Percentiles rank a stretch among this genome's conserved stretches.
Conservation (phyloP, 2,329 filamentous ascomycete species). For the Trichoderma cornu-damae region DNA sequence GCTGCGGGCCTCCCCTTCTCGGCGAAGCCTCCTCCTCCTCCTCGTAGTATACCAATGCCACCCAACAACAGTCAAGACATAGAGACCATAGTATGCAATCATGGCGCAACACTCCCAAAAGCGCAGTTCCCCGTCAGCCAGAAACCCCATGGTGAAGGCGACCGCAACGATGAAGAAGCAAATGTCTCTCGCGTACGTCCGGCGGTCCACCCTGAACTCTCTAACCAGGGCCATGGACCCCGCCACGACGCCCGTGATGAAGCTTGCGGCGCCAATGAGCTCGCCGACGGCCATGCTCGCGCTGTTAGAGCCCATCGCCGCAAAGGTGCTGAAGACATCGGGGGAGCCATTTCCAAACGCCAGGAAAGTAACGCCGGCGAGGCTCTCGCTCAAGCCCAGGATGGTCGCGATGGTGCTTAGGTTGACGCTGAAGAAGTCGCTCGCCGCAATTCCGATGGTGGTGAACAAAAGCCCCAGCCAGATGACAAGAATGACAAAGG, state of each 20-base stretch:
- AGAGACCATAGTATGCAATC: conserved; percentile 87
- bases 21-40: conserved; percentile 53
- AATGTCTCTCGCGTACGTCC: conserved; percentile 87
- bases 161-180: conserved; percentile 87
- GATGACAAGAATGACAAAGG: conserved; percentile 69
- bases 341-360: conserved; percentile 97
- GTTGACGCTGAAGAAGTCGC: conserved; percentile 97
- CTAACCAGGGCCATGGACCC: conserved; percentile 96
- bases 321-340: conserved; percentile 97
- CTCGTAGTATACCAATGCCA: conserved; percentile 85
- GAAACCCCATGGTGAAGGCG: conserved; percentile 77
- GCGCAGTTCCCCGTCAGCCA: conserved; percentile 76
- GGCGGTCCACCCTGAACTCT: conserved; percentile 85
- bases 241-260: conserved; percentile 93
- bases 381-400: conserved; percentile 88
- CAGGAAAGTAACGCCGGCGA: conserved; percentile 92
- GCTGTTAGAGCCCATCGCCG: conserved; percentile 93
- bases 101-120: conserved; percentile 87
- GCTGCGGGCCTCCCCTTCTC: conserved; percentile 66
- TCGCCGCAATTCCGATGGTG: conserved; percentile 95
- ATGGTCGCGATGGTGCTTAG: conserved; percentile 86
- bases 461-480: conserved; percentile 92
- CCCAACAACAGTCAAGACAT: conserved; percentile 78
- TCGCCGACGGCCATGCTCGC: conserved; percentile 96
- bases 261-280: conserved; percentile 87